Evolutionary conservation across 2,329 filamentous ascomycete genomes (phyloP).

Genomic region (Cladosporium sp.): DNA sequence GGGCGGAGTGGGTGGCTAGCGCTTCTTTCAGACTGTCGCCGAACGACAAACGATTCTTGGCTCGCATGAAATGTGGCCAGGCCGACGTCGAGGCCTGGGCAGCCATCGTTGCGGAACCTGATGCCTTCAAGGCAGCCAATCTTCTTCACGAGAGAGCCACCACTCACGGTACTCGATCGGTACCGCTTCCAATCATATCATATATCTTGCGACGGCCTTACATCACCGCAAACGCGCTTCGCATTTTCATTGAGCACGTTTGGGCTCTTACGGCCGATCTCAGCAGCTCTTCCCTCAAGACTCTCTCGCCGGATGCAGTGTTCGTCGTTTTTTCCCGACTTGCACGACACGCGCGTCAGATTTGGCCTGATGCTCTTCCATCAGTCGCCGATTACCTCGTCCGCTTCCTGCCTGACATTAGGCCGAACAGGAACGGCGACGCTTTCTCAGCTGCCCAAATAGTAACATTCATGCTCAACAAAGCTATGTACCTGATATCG

Average conservation of each 20-base stretch:
- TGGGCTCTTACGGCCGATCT: slow-evolving; percentile 17
- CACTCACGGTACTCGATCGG: slow-evolving; percentile 16
- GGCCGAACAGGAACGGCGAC: background rate
- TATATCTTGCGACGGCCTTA: slow-evolving; percentile 49
- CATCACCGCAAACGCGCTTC: slow-evolving; percentile 46
- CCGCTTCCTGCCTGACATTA: slow-evolving; percentile 3
- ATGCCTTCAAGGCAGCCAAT: slow-evolving; percentile 29
- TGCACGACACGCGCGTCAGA: slow-evolving; percentile 52
- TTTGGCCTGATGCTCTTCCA: slow-evolving; percentile 50
- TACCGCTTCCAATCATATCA: slow-evolving; percentile 52
- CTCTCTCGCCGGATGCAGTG: slow-evolving; percentile 24
- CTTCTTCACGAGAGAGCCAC: slow-evolving; percentile 22
- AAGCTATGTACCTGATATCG: slow-evolving; percentile 34
- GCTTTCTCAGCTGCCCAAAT: background rate
- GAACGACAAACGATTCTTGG: slow-evolving; percentile 24
- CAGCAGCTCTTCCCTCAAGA: background rate
- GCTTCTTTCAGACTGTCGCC: slow-evolving; percentile 7
- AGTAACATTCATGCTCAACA: slow-evolving; percentile 31
- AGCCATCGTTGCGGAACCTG: slow-evolving; percentile 23
- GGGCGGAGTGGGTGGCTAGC: background rate
- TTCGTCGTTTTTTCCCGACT: slow-evolving; percentile 50
- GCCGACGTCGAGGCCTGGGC: slow-evolving; percentile 34
- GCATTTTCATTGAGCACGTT: slow-evolving; percentile 40
- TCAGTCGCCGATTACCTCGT: slow-evolving; percentile 24
- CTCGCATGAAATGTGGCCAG: slow-evolving; percentile 23